Evolutionary conservation across 2,329 filamentous ascomycete genomes (phyloP).

Genomic region (Colletotrichum sp.): DNA sequence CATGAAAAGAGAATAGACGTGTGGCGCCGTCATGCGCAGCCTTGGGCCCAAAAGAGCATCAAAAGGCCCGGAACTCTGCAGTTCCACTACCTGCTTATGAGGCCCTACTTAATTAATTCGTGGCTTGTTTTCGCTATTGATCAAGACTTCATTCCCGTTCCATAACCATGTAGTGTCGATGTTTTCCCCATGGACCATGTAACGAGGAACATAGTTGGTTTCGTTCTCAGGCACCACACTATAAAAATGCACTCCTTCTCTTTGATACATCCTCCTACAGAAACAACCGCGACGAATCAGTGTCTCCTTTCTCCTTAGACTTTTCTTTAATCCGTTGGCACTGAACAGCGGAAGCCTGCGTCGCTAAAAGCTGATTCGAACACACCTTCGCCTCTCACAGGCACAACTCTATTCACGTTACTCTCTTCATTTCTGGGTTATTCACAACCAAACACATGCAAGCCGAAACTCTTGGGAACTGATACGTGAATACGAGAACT

Average conservation of each 20-base stretch:
- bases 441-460: not conserved
- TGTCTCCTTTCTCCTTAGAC: not conserved
- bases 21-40: not conserved
- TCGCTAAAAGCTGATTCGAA: not conserved
- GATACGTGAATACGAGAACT: no score
- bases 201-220: not conserved
- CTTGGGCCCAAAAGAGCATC: not conserved
- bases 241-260: not conserved
- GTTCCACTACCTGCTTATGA: no score
- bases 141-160: rapidly evolving
- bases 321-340: rapidly evolving
- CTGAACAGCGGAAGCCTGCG: rapidly evolving
- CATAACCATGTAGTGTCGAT: rapidly evolving
- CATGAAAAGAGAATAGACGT: not conserved
- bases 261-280: rapidly evolving
- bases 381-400: rapidly evolving
- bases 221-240: not conserved
- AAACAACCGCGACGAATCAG: not conserved
- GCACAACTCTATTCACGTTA: no score
- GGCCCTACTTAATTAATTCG: not conserved
- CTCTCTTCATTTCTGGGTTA: no score
- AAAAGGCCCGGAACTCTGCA: not conserved
- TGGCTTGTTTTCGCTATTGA: not conserved
- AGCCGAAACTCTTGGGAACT: not conserved
- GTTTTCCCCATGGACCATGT: not conserved